Evolutionary conservation across 306 rosid species (phyloP), one percentile per base, ranked within the genome.

Genomic region (Luffa aegyptiaca): DNA sequence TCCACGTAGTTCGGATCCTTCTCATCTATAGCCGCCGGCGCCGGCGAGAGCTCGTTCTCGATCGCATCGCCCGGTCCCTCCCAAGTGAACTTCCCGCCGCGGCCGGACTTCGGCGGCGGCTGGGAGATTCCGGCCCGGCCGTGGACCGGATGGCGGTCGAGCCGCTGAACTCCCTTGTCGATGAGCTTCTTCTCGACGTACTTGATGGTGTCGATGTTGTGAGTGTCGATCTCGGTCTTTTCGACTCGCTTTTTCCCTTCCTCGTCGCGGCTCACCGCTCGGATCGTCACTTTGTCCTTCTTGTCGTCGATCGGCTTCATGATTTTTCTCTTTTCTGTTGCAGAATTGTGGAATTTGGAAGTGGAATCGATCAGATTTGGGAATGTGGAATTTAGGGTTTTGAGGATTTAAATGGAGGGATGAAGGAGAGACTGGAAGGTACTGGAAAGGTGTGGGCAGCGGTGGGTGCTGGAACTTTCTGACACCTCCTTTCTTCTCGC

Each of bases 31-130:
- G 98, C 98, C 8, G 90, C 63, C 21, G 97, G 96, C 2, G 75
- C 88, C 21, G 89, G 86, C 33, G 62, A 79, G 35, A 86, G 26
- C 75, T 87, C 84, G 76, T 17, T 81, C 69, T 89, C 88, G 0
- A 37, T 87, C 77, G 79, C 1, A 41, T 75, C 87, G 2, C 20
- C 80, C 1, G 98, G 97, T 2, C 98, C 98, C 35, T 91, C 95
- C 98, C 98, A 92, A 0, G 97, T 94, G 86, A 76, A 94, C 93
- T 88, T 94, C 2, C 97, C 97, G 0, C 97, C 97, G 42, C 75
- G 92, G 21, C 97, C 97, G 0, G 89, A 84, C 88, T 94, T 94
- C 0, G 88, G 87, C 3, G 96, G 94, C 3, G 82, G 87, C 52
- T 52, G 55, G 0, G 86, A 81, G 10, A 92, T 83, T 0, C 92